Base-by-base conservation (phyloP, 2,329 filamentous ascomycete species). In the Malbranchea cinnamomea region DNA sequence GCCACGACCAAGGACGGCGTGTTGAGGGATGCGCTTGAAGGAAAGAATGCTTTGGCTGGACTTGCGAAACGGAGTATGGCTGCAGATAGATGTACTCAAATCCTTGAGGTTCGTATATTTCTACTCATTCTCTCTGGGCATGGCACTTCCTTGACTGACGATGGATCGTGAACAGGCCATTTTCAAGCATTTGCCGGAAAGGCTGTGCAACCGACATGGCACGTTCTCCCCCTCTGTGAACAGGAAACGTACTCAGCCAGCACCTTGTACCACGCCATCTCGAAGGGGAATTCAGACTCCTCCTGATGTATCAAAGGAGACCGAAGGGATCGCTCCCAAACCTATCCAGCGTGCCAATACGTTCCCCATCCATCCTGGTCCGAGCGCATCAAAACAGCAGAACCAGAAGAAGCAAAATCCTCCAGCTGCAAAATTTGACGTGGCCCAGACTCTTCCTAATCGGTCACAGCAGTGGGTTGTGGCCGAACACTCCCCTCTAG, bases 31-130 rank as follows among this genome's bases (percentile, higher is more conserved):
- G 87, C 85, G 0, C 67, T 74, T 37, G 78, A 83, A 38, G 89
- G 87, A 11, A 80, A 80, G 46, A 77, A 87, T 39, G 81, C 85
- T 38, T 69, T 95, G 36, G 71, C 74, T 29, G 74, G 73, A 10
- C 65, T 95, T 34, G 78, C 84, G 2, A 74, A 79, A 44, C 77
- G 78, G 44, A 94, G 84, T 47, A 68, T 91, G 64, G 84, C 85
- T 20, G 89, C 89, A 3, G 83, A 94, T 49, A 68, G 82, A 37
- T 89, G 91, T 45, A 82, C 80, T 1, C 67, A 65, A 26, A 78
- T 81, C 23, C 64, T 98, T 16, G 70, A 74, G 48, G 82, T 87
- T 64, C 52, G 71, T 57, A 4, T 23, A 18, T 10, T 14, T 16
- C 10, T 26, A n/a, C 3, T 13, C 10, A 27, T 18, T 14, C n/a